Evolutionary conservation across 1,284 basidiomycete species (phyloP).

Genomic region (Cryptococcus amylolentus): DNA sequence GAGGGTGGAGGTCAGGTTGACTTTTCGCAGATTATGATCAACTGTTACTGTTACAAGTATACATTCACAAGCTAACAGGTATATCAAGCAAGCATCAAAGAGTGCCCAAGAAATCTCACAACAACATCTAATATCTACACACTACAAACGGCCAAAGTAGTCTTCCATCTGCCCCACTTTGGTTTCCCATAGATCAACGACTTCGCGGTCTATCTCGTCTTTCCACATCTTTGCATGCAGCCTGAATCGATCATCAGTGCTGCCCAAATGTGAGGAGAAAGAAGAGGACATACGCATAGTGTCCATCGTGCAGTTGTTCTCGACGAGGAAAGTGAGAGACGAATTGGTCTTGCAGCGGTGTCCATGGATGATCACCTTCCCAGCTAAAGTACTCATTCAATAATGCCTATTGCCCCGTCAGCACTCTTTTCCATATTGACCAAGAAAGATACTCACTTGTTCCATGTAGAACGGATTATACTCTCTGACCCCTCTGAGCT

Average conservation of each 20-base stretch:
- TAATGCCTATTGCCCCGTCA: not conserved
- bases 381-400: constrained; percentile 1
- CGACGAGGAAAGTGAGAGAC: not conserved
- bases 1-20: not conserved
- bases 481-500: constrained; percentile 7
- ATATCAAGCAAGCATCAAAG: too few relatives aligned
- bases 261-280: not conserved
- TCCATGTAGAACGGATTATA: constrained; percentile 16
- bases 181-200: constrained; percentile 6
- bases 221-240: constrained; percentile 22
- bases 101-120: too few relatives aligned
- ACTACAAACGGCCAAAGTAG: not conserved
- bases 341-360: not conserved
- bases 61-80: too few relatives aligned
- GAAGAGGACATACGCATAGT: not conserved
- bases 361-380: not conserved
- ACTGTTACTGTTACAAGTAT: not conserved
- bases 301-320: not conserved
- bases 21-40: not conserved
- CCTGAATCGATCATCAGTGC: not conserved
- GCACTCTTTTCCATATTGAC: not conserved
- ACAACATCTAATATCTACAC: not conserved
- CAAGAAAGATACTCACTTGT: constrained; percentile 11
- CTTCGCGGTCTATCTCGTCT: constrained; percentile 7
- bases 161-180: constrained; percentile 7